Percentiles rank a stretch among this genome's conserved stretches.
Evolutionary conservation across 163 green algal genomes (phyloP).

Genomic region (Chlorella variabilis): DNA sequence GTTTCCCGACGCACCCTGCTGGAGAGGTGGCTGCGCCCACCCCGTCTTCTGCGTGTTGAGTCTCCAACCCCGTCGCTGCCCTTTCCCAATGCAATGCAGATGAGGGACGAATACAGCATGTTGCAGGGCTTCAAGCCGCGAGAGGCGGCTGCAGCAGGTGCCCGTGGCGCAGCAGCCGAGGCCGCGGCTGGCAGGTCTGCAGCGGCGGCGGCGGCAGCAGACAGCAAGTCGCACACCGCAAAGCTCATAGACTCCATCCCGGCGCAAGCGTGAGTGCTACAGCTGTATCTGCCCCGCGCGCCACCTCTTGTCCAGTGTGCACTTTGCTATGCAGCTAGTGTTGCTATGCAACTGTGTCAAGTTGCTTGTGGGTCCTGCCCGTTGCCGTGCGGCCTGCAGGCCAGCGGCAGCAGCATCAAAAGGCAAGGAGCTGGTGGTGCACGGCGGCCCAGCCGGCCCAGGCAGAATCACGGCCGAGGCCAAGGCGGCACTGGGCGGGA

Average conservation of each 20-base stretch:
- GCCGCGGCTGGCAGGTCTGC: neutral
- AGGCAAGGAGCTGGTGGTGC: constrained; percentile 32
- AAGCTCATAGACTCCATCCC: constrained; percentile 36
- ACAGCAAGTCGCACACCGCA: constrained; percentile 36
- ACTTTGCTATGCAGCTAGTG: neutral
- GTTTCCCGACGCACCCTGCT: no score
- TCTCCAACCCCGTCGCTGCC: no score
- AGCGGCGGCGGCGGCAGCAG: constrained; percentile 22
- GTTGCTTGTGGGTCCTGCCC: neutral
- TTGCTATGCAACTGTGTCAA: neutral
- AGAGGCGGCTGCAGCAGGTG: neutral
- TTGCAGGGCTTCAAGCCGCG: constrained; percentile 37
- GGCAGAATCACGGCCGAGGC: constrained; percentile 35
- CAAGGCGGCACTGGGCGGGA: constrained; percentile 43
- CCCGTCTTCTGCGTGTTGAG: no score
- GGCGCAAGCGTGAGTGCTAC: neutral
- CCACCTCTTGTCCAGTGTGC: neutral
- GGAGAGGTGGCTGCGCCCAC: neutral
- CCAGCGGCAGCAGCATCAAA: neutral
- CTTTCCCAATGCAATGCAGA: constrained; percentile 27
- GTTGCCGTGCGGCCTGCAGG: constrained; percentile 3
- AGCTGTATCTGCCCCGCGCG: neutral
- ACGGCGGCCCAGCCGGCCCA: neutral
- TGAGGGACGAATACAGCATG: constrained; percentile 43
- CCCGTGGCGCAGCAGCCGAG: neutral